Evolutionary conservation across 148 eudicot species (phyloP).

Genomic region (Rhododendron molle): DNA sequence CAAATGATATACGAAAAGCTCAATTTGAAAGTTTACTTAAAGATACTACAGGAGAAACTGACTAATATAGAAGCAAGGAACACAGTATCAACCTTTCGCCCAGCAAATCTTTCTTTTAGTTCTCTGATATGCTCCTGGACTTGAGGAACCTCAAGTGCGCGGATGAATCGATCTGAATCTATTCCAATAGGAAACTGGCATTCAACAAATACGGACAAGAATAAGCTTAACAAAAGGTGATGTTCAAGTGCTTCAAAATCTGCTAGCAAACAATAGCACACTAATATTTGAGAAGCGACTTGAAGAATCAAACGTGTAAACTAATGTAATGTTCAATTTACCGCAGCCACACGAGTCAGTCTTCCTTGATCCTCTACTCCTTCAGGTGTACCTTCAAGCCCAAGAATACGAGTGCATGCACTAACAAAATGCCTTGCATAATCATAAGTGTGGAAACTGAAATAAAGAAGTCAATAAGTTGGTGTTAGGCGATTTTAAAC

Average conservation of each 20-base stretch:
- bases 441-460: slow-evolving; percentile 90
- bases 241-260: slow-evolving; percentile 4
- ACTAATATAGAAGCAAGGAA: slow-evolving; percentile 6
- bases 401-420: slow-evolving; percentile 95
- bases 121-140: slow-evolving; percentile 72
- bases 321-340: slow-evolving; percentile 28
- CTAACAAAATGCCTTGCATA: slow-evolving; percentile 96
- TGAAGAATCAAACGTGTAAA: not conserved
- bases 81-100: slow-evolving; percentile 61
- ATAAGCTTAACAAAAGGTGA: slow-evolving; percentile 5
- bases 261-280: not conserved
- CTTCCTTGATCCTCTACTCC: slow-evolving; percentile 94
- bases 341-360: slow-evolving; percentile 93
- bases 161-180: slow-evolving; percentile 81
- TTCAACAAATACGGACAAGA: slow-evolving; percentile 12
- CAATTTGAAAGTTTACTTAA: not conserved
- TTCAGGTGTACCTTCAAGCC: slow-evolving; percentile 95
- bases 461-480: not conserved
- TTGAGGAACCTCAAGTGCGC: slow-evolving; percentile 61
- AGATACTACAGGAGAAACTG: not conserved
- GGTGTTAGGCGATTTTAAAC: not conserved
- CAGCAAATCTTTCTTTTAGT: slow-evolving; percentile 72
- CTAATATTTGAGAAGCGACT: slow-evolving; percentile 4
- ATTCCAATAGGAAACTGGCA: slow-evolving; percentile 87
- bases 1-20: not conserved